Evolutionary conservation across 805 yeast genomes (phyloP).

Genomic region (Metschnikowia santaceciliae): DNA sequence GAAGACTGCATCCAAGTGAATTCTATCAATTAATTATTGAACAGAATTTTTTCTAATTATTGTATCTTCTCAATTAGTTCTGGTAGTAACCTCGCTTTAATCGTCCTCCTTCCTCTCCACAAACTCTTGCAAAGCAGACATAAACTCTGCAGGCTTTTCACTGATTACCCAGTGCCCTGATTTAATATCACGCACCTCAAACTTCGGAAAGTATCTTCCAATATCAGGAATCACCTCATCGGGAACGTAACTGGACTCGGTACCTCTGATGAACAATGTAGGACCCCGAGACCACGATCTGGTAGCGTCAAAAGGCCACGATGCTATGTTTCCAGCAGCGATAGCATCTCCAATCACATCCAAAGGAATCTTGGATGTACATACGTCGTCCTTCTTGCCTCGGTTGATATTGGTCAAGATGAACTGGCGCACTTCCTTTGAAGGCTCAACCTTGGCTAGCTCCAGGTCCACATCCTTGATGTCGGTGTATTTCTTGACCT

Average conservation of each 20-base stretch:
- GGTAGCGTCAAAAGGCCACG: constrained; percentile 68
- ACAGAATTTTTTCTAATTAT: too few relatives aligned
- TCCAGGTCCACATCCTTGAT: constrained; percentile 66
- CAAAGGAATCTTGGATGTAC: constrained; percentile 63
- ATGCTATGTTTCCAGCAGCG: constrained; percentile 61
- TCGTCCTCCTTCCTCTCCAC: constrained; percentile 46
- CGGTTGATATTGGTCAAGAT: constrained; percentile 63
- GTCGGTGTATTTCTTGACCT: constrained; percentile 40
- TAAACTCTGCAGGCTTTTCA: constrained; percentile 78
- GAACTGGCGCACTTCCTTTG: constrained; percentile 65
- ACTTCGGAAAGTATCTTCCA: constrained; percentile 74
- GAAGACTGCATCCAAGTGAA: constrained; percentile 13
- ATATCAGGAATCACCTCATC: constrained; percentile 75
- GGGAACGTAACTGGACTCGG: constrained; percentile 69
- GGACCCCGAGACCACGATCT: constrained; percentile 60
- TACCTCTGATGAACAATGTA: constrained; percentile 74
- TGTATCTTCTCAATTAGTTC: too few relatives aligned
- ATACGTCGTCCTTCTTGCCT: constrained; percentile 36
- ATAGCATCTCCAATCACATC: constrained; percentile 62
- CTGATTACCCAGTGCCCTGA: constrained; percentile 93
- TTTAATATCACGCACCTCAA: constrained; percentile 68
- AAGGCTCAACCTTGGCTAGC: constrained; percentile 59
- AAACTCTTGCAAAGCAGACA: constrained; percentile 58
- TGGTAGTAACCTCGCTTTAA: neutral
- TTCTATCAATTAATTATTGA: neutral